Conservation (phyloP, 495 filamentous ascomycete species). For the Lasiosphaeris hirsuta region DNA sequence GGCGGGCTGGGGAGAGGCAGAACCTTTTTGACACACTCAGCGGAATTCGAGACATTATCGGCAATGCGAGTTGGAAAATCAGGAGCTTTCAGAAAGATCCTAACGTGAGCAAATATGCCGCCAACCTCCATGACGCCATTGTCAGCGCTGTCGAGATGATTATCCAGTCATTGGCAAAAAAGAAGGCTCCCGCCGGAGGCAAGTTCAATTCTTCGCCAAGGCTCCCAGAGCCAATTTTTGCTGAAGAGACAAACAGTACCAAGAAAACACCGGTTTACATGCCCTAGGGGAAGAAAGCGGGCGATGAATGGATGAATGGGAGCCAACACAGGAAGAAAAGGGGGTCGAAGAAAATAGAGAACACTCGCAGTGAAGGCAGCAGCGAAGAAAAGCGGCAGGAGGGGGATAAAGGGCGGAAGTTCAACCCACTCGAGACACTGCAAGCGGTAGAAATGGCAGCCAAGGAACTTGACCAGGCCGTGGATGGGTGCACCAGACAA, state of each 20-base stretch:
- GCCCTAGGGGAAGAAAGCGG: not conserved
- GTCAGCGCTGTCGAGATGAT: not conserved
- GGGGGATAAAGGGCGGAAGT: not conserved
- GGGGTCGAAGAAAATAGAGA: not conserved
- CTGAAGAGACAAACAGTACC: not conserved
- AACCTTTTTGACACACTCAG: not conserved
- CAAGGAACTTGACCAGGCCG: not conserved
- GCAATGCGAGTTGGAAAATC: not conserved
- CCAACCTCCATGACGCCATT: not conserved
- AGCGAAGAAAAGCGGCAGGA: not conserved
- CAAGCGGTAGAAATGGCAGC: not conserved
- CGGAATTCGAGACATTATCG: not conserved
- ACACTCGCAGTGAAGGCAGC: not conserved
- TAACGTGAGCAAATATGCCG: not conserved
- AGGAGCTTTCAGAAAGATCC: constrained; percentile 1
- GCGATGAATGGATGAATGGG: not conserved
- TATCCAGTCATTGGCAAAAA: not conserved
- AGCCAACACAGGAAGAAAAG: not conserved
- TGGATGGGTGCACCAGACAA: not conserved
- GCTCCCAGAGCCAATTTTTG: not conserved
- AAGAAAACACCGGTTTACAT: not conserved
- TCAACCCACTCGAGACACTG: not conserved
- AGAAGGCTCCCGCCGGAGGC: not conserved
- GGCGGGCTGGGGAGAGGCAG: constrained; percentile 1
- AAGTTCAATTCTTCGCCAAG: no score